Evolutionary conservation across 352 stramenopile species (phyloP).

Genomic region (Aphanomyces cochlioides): DNA sequence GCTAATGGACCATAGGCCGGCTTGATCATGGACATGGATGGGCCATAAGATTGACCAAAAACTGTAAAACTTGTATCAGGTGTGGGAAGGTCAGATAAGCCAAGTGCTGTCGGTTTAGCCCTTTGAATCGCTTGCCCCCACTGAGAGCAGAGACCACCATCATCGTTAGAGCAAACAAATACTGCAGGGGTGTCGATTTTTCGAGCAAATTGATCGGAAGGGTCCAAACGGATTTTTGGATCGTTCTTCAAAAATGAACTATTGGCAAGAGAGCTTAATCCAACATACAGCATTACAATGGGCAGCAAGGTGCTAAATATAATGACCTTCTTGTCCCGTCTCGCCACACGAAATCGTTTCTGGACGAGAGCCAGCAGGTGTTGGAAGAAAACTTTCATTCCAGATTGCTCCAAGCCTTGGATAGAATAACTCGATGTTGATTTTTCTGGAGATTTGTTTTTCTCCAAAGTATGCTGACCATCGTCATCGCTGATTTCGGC

Average conservation of each 20-base stretch:
- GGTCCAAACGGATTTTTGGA: conserved; percentile 42
- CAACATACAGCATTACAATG: conserved; percentile 59
- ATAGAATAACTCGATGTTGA: conserved; percentile 1
- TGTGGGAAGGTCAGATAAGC: conserved; percentile 42
- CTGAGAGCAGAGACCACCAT: conserved; percentile 27
- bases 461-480: conserved; percentile 14
- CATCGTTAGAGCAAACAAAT: conserved; percentile 40
- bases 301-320: conserved; percentile 72
- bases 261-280: conserved; percentile 52
- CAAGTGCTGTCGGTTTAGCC: neutral
- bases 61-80: conserved; percentile 39
- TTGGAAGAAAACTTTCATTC: conserved; percentile 34
- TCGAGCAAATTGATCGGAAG: conserved; percentile 37
- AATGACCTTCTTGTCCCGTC: conserved; percentile 61
- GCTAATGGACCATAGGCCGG: conserved; percentile 34
- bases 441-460: neutral
- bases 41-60: conserved; percentile 51
- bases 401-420: neutral
- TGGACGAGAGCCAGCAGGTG: conserved; percentile 57
- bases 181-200: conserved; percentile 42
- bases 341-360: conserved; percentile 53
- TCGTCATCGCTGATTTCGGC: conserved; percentile 39
- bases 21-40: conserved; percentile 51
- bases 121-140: conserved; percentile 1
- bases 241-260: conserved; percentile 53